Base-by-base conservation (phyloP, 768 basidiomycete genomes). In the Boletus fagicola region DNA sequence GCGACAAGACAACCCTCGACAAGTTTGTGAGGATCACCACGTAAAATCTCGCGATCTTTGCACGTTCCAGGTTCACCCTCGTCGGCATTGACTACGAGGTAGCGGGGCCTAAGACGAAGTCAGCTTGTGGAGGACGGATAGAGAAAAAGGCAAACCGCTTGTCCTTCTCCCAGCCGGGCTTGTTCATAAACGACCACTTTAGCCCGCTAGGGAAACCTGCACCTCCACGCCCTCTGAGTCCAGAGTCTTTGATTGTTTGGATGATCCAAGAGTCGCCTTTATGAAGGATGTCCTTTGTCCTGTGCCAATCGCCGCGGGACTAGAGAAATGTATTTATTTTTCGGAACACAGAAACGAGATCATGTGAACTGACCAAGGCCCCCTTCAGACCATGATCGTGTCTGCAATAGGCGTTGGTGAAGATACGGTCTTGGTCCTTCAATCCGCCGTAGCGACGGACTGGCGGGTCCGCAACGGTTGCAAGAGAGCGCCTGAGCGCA, bases 151-250 rank as follows among this genome's bases (percentile, higher is more conserved):
- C 45, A 64, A 76, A 91, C 88, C 92, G 80, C 63, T 85, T 85
- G 68, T 98, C 96, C 70, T 91, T 88, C 78, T 98, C 86, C 96
- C 96, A 98, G 28, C 87, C 87, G n/a, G 94, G 95, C 76, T 98
- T 99, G 81, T 99, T 98, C 96, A 98, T 96, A 72, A 94, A 94
- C 67, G 88, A 90, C 95, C 95, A 98, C 72, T 98, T 98, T 65
- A 98, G 79, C 24, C 96, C 96, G 62, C 88, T 90, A 0, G 96
- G 96, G 71, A 99, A 99, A 30, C 96, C 96, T 42, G 96, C 96
- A 51, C 96, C 96, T 51, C 96, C 96, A 54, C 96, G 87, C 13
- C 96, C 96, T 68, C 96, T 86, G 36, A 98, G 82, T 46, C 96
- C 96, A 22, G 94, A 97, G 67, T 92, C 93, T 73, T 99, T 98